Evolutionary conservation across 192 early-diverging fungal species (phyloP), one percentile per base, ranked within the genome.

Genomic region (Backusella psychrophila): DNA sequence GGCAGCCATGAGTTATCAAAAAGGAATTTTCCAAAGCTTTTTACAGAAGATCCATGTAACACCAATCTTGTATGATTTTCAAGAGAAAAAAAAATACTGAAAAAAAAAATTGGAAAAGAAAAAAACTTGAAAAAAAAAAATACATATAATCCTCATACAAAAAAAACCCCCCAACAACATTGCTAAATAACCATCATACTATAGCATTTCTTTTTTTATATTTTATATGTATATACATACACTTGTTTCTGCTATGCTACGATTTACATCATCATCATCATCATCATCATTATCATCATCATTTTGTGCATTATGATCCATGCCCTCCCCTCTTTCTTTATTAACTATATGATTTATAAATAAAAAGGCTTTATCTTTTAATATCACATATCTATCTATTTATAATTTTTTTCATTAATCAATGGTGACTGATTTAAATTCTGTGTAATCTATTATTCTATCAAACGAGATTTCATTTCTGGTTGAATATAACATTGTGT

Each of bases 281-380:
- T 38, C 36, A 38, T 38, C 36, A 38, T 29, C 36, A 38, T 38
- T 6, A 38, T 29, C 23, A 63, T 38, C 36, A 38, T 59, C 56
- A 31, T 63, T 63, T 63, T 63, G 56, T 63, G 56, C 56, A 63
- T 63, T 63, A 63, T 63, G 56, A 29, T 63, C n/a, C 56, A 63
- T 63, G 56, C 56, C 56, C 56, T 21, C 9, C 42, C 33, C 9
- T 44, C 14, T 44, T 44, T 44, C n/a, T 19, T n/a, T 49, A 6
- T 26, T 29, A 21, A 26, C 12, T 29, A 29, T 63, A 63, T 63
- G 56, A 63, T 63, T 29, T 23, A 63, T 63, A 63, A 26, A 63
- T 63, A 63, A 63, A 33, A 63, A 63, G 9, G 9, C 4, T 59
- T 59, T 63, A 49, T 49, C 19, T 19, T 63, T 63, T 63, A 14